These are phyloP conservation scores for Endoconidiophora polonica DNA, from an alignment of 2,329 filamentous ascomycete genomes.

Conservation along the genomic window DNA sequence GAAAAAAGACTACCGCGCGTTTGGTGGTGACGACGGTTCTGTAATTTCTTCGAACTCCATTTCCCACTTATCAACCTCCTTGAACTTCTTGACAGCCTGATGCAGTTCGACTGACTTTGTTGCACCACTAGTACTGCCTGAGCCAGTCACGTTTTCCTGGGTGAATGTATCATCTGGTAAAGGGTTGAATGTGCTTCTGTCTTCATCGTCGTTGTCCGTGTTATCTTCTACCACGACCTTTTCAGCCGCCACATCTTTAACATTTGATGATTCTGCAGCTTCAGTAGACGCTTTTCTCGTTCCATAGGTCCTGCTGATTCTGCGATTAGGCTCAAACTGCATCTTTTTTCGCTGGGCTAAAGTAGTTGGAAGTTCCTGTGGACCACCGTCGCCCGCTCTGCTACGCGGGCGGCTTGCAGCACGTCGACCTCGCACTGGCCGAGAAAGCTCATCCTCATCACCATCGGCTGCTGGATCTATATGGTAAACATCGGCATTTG, in stretches of 20 bases:
- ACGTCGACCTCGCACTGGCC: conserved; percentile 15
- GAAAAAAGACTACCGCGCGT: conserved; percentile 25
- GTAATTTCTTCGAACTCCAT: conserved; percentile 49
- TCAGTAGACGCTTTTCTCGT: conserved; percentile 11
- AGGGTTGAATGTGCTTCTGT: conserved; percentile 24
- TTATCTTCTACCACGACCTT: conserved; percentile 19
- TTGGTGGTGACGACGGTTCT: conserved; percentile 32
- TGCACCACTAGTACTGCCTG: conserved; percentile 20
- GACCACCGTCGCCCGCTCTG: conserved; percentile 20
- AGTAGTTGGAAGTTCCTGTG: conserved; percentile 15
- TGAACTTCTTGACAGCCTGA: conserved; percentile 44
- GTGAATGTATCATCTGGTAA: conserved; percentile 29
- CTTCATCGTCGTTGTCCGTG: conserved; percentile 21
- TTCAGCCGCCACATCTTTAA: conserved; percentile 14
- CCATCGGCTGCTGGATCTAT: conserved; percentile 27
- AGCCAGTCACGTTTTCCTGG: conserved; percentile 13
- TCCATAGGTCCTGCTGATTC: conserved; percentile 14
- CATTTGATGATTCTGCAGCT: background rate
- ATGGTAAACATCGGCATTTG: conserved; percentile 19
- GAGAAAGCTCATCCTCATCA: conserved; percentile 41
- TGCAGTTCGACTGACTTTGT: conserved; percentile 36
- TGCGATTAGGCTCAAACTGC: conserved; percentile 17
- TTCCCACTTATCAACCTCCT: conserved; percentile 53
- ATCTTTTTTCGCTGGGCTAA: conserved; percentile 13
- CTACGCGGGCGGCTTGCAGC: conserved; percentile 23